Evolutionary conservation across 306 rosid species (phyloP).

Genomic region (Delonix regia): DNA sequence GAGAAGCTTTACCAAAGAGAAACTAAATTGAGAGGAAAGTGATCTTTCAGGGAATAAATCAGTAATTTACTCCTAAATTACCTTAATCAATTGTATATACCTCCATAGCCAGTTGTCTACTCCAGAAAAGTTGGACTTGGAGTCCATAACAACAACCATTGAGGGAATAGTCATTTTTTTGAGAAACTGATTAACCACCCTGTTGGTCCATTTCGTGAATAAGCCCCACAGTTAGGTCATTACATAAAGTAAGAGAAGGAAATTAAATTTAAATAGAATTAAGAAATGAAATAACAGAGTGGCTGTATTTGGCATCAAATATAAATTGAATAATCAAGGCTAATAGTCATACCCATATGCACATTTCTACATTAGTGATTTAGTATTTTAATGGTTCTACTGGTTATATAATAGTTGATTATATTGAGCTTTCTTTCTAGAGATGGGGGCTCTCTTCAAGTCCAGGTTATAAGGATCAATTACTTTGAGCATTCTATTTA

Average conservation of each 20-base stretch:
- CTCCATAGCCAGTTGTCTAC: no score
- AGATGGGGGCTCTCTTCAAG: neutral
- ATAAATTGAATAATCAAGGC: neutral
- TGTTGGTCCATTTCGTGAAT: neutral
- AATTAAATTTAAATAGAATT: no score
- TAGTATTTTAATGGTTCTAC: neutral
- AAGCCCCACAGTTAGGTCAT: neutral
- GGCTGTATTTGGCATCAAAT: neutral
- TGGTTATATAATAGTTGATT: neutral
- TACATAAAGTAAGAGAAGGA: neutral
- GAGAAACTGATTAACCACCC: neutral
- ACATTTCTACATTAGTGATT: neutral
- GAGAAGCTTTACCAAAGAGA: no score
- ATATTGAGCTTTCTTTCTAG: neutral
- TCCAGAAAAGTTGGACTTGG: no score
- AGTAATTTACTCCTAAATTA: neutral
- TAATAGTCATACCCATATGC: neutral
- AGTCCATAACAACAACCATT: no score
- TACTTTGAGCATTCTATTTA: constrained; percentile 8
- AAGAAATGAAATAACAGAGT: neutral
- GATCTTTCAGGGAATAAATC: neutral
- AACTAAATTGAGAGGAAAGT: neutral
- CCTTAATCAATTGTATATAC: no score
- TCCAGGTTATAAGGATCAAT: neutral
- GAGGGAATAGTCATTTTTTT: no score